Base-by-base conservation (phyloP, 164 flowering plant species). In the Buxus sempervirens region DNA sequence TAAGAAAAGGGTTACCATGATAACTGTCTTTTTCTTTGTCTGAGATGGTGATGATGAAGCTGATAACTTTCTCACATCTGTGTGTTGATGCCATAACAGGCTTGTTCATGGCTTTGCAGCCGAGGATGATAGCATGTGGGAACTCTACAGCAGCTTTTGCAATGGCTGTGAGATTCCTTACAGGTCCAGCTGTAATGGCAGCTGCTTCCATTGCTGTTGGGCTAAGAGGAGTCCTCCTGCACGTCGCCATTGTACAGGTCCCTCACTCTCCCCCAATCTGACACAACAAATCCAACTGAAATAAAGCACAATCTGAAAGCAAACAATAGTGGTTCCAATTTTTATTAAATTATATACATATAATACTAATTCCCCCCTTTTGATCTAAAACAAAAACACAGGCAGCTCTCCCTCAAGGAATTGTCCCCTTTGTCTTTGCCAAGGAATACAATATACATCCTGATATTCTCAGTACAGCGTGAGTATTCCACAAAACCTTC, bases 41-140 rank as follows among this genome's bases (percentile, higher is more conserved):
- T 58, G 32, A 23, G 56, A 8, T 48, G 64, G 60, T n/a, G 65
- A 51, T 61, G 62, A 58, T 69, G 75, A 74, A 70, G 64, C 68
- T 73, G 75, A 65, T 25, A 24, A 24, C 38, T 32, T 7, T 32
- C 38, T 32, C 38, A 32, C 7, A 59, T 23, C 4, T 27, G 61
- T 58, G 27, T 27, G n/a, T 58, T 49, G 62, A 62, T 60, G 48
- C 57, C 42, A 60, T 60, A 45, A 55, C 89, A 91, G 97, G 97
- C 51, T 74, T 91, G 86, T 91, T 91, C 82, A 91, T 91, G 97
- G 97, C 97, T n/a, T 86, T 91, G 87, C 96, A 91, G 77, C 97
- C 97, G 62, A 91, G 87, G 90, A 88, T 91, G 77, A 91, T 91
- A 77, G 96, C 97, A 83, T 91, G 97, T 87, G 97, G 97, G 66